Percentiles rank a stretch among this genome's conserved stretches.
These are phyloP conservation scores for Xerocomus minutiporus DNA, from an alignment of 1,284 basidiomycete genomes.

Conservation along the genomic window DNA sequence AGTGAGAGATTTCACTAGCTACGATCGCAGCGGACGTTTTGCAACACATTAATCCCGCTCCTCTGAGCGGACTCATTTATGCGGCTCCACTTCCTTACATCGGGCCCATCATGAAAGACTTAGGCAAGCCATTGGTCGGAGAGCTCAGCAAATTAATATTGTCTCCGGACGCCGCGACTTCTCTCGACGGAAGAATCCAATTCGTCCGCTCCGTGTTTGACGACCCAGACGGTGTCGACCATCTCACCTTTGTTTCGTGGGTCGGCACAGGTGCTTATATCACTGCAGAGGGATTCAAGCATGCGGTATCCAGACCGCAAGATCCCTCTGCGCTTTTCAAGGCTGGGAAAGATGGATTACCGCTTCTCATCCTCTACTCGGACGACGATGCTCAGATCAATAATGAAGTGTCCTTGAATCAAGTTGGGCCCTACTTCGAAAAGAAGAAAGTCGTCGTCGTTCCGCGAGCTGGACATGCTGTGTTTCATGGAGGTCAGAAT, in stretches of 20 bases:
- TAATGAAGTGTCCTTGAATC: slow-evolving; percentile 1
- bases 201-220: slow-evolving; percentile 3
- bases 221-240: slow-evolving; percentile 6
- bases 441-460: slow-evolving; percentile 2
- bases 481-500: slow-evolving; percentile 3
- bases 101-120: slow-evolving; percentile 4
- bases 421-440: not conserved
- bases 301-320: not conserved
- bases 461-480: slow-evolving; percentile 5
- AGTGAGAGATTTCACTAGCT: not conserved
- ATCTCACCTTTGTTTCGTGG: slow-evolving; percentile 4
- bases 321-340: not conserved
- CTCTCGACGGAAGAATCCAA: slow-evolving; percentile 3
- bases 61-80: slow-evolving; percentile 5
- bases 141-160: not conserved
- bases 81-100: slow-evolving; percentile 6
- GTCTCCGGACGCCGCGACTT: not conserved
- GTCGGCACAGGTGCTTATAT: not conserved
- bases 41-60: not conserved
- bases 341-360: slow-evolving; percentile 1
- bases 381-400: slow-evolving; percentile 7
- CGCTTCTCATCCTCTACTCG: not conserved
- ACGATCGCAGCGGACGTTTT: slow-evolving; percentile 2
- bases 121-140: slow-evolving; percentile 1
- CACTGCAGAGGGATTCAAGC: not conserved